Conservation (phyloP, 306 rosid genomes). For the Pterocarpus macrocarpus region DNA sequence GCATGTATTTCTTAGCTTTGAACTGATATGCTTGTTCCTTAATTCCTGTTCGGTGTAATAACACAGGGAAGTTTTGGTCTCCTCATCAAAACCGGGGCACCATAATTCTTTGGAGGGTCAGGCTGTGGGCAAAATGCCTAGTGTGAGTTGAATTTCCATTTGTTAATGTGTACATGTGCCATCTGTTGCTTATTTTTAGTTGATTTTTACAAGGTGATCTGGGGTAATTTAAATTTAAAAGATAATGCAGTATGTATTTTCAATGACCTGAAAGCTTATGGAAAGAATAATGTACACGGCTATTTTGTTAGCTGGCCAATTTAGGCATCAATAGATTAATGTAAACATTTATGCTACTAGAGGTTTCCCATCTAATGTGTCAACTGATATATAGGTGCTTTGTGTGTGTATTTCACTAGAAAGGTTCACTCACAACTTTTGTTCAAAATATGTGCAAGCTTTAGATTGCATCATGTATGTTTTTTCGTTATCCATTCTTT, state of each 20-base stretch:
- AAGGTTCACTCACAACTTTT: slow-evolving; percentile 27
- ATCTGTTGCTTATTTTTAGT: not conserved
- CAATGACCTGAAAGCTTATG: not conserved
- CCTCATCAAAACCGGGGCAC: slow-evolving; percentile 55
- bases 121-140: slow-evolving; percentile 42
- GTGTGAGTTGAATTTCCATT: slow-evolving; percentile 40
- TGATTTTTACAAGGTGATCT: not conserved
- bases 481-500: not conserved
- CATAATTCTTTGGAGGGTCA: slow-evolving; percentile 57
- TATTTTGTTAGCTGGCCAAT: not conserved
- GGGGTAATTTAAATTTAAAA: not conserved
- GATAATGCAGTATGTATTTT: not conserved
- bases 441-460: not conserved
- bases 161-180: slow-evolving; percentile 11
- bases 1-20: slow-evolving; percentile 7
- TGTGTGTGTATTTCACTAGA: not conserved
- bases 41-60: slow-evolving; percentile 29
- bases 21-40: slow-evolving; percentile 14
- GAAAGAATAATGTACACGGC: not conserved
- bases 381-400: slow-evolving; percentile 8
- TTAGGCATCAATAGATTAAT: not conserved
- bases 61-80: slow-evolving; percentile 65
- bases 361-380: slow-evolving; percentile 6
- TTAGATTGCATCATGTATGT: slow-evolving; percentile 24
- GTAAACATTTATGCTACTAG: not conserved